Evolutionary conservation across 2,329 filamentous ascomycete species (phyloP).

Genomic region (Laburnicola sp.): DNA sequence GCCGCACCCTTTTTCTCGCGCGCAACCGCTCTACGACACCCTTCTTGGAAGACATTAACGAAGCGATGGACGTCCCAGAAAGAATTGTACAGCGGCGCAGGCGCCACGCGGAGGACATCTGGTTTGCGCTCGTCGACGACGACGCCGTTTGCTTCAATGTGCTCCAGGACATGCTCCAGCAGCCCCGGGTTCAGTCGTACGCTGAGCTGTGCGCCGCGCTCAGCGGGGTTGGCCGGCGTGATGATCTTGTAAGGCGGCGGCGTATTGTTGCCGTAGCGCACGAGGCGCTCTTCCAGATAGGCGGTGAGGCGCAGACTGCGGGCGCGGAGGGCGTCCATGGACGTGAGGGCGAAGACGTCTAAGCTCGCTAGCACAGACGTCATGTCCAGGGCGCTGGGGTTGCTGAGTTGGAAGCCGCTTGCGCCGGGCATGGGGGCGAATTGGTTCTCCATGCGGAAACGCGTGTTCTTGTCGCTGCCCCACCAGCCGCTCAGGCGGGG

Average conservation of each 20-base stretch:
- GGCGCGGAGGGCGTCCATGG: slow-evolving; percentile 67
- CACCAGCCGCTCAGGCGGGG: slow-evolving; percentile 83
- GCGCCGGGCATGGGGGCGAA: slow-evolving; percentile 80
- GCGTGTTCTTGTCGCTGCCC: slow-evolving; percentile 73
- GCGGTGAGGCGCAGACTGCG: slow-evolving; percentile 75
- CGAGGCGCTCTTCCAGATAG: slow-evolving; percentile 65
- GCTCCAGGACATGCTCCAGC: slow-evolving; percentile 67
- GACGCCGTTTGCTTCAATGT: slow-evolving; percentile 69
- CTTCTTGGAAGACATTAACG: slow-evolving; percentile 53
- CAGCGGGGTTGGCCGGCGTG: no score
- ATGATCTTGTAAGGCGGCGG: slow-evolving; percentile 50
- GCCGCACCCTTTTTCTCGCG: no score
- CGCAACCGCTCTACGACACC: slow-evolving; percentile 48
- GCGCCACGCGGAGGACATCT: slow-evolving; percentile 81
- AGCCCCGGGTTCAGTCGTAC: no score
- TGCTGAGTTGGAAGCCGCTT: slow-evolving; percentile 81
- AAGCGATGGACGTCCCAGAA: slow-evolving; percentile 67
- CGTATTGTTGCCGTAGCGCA: slow-evolving; percentile 20
- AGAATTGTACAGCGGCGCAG: slow-evolving; percentile 80
- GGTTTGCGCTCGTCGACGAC: slow-evolving; percentile 84
- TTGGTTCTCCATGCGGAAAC: slow-evolving; percentile 81
- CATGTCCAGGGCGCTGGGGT: slow-evolving; percentile 77
- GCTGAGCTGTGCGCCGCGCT: slow-evolving; percentile 80
- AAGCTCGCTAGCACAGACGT: slow-evolving; percentile 74
- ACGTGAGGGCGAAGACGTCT: slow-evolving; percentile 72